Evolutionary conservation across 306 rosid species (phyloP).

Genomic region (Lagenaria siceraria): DNA sequence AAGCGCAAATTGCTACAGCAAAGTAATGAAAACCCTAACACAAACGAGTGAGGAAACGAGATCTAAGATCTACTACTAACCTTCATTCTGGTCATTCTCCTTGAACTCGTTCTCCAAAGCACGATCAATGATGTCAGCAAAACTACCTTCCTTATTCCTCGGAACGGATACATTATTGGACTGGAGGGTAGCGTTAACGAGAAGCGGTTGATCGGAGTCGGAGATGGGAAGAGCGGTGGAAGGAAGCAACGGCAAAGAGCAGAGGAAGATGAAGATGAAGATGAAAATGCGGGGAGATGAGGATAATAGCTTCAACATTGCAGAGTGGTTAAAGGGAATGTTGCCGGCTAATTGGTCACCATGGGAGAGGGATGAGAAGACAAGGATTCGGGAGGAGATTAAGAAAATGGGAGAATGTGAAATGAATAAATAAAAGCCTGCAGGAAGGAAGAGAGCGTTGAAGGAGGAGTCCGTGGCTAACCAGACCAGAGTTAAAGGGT

Average conservation of each 20-base stretch:
- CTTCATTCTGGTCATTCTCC: constrained; percentile 87
- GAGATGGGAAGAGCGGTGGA: constrained; percentile 20
- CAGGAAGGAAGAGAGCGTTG: background rate
- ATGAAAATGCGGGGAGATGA: constrained; percentile 1
- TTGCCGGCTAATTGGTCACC: background rate
- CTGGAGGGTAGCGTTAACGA: constrained; percentile 36
- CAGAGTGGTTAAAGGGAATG: background rate
- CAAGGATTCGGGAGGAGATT: background rate
- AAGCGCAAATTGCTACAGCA: background rate
- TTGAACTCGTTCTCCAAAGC: constrained; percentile 91
- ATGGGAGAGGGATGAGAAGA: constrained; percentile 3
- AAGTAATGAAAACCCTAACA: background rate
- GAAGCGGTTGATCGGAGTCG: constrained; percentile 44
- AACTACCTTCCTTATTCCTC: constrained; percentile 59
- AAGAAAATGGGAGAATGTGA: background rate
- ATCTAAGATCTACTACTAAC: constrained; percentile 29
- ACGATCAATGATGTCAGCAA: constrained; percentile 90
- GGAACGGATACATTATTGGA: constrained; percentile 47
- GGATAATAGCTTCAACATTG: background rate
- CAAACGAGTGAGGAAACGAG: background rate
- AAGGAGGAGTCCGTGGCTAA: background rate
- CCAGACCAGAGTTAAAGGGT: background rate
- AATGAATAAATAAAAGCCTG: background rate
- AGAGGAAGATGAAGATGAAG: constrained; percentile 13
- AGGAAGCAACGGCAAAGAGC: constrained; percentile 26